Conservation (phyloP, 768 basidiomycete genomes). For the Phanerochaete carnosa region DNA sequence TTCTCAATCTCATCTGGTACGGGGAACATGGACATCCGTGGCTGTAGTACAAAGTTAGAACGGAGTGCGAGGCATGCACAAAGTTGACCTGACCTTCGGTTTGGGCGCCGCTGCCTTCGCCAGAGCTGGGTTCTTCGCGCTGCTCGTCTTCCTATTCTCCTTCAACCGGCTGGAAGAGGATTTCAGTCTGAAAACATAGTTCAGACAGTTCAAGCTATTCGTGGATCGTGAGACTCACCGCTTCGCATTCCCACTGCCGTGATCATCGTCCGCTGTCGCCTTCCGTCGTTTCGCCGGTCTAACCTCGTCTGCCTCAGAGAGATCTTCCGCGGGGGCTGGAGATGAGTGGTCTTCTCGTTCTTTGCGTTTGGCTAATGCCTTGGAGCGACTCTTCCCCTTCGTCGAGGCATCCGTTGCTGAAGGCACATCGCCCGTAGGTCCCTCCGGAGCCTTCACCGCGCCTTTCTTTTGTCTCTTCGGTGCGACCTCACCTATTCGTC, state of each 20-base stretch:
- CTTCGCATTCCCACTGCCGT: neutral
- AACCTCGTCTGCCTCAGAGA: neutral
- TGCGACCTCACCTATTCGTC: neutral
- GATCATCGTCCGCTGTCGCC: neutral
- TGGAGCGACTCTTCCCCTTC: neutral
- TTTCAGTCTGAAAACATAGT: neutral
- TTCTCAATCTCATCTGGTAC: conserved; percentile 11
- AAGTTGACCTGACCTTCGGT: conserved; percentile 7
- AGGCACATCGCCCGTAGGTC: neutral
- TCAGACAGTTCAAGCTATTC: neutral
- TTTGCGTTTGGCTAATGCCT: neutral
- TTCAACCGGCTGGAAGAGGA: conserved; percentile 5
- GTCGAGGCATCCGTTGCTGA: neutral
- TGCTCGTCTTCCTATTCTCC: conserved; percentile 5
- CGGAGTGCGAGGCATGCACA: neutral
- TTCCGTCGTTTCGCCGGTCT: neutral
- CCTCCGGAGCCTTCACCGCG: neutral
- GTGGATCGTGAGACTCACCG: neutral
- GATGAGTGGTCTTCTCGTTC: neutral
- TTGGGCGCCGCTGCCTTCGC: neutral
- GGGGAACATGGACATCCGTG: conserved; percentile 23
- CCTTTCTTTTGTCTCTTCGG: neutral
- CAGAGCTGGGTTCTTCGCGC: neutral
- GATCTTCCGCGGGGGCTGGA: neutral
- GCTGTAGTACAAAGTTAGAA: conserved; percentile 9